Evolutionary conservation across 805 yeast species (phyloP).

Genomic region (Hanseniaspora guilliermondii): DNA sequence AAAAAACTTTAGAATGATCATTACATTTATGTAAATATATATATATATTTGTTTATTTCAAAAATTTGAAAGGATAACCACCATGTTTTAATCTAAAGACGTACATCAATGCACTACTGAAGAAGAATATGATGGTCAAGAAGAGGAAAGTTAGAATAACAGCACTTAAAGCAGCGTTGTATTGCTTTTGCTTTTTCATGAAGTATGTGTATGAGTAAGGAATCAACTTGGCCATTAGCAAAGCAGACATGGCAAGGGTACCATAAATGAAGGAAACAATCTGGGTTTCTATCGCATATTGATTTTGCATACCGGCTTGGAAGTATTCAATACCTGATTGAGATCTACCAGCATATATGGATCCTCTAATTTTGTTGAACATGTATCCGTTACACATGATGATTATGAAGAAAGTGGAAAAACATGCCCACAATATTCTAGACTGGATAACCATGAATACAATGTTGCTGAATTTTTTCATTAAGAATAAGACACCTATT

Average conservation of each 20-base stretch:
- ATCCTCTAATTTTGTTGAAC: conserved; percentile 76
- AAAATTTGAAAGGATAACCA: conserved; percentile 64
- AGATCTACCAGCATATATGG: conserved; percentile 39
- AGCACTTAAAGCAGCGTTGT: conserved; percentile 28
- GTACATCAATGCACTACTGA: conserved; percentile 51
- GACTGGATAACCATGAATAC: conserved; percentile 35
- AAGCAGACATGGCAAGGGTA: conserved; percentile 44
- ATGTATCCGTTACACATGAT: conserved; percentile 80
- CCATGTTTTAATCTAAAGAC: conserved; percentile 59
- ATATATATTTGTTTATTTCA: conserved; percentile 22
- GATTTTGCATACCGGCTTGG: conserved; percentile 50
- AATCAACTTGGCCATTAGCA: conserved; percentile 46
- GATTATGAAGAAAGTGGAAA: conserved; percentile 47
- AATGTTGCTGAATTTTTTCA: conserved; percentile 26
- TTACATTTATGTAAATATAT: background rate
- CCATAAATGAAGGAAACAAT: conserved; percentile 66
- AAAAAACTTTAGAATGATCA: background rate
- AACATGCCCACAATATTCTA: conserved; percentile 59
- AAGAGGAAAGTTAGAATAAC: conserved; percentile 37
- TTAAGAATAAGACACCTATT: conserved; percentile 26
- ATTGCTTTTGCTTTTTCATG: conserved; percentile 29
- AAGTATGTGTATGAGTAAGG: conserved; percentile 29
- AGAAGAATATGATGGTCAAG: conserved; percentile 36
- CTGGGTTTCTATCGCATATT: conserved; percentile 83
- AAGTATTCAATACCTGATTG: conserved; percentile 40